Base-by-base conservation (phyloP, 306 rosid genomes). In the Begonia fuchsioides region DNA sequence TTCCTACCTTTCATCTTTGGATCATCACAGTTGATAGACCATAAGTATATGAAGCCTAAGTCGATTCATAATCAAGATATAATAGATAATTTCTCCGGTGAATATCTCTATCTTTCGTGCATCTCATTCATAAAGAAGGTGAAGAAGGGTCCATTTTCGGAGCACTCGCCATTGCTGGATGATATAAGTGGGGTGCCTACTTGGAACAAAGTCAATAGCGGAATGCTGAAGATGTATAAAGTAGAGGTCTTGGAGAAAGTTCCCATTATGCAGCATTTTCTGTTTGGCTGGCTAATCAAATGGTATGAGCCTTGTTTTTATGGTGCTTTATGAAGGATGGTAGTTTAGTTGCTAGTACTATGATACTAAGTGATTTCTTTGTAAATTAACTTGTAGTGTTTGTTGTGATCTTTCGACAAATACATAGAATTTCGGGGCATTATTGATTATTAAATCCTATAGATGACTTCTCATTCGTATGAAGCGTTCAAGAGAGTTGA, bases 251-350 rank as follows among this genome's bases (percentile, higher is more conserved):
- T 92, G 85, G 98, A 76, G 82, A 92, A 92, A 70, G 87, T 92
- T 48, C 98, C 98, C 44, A 92, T 92, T 47, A 92, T 92, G 98
- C 98, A 92, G 74, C 98, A 92, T 73, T 85, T 92, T 50, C 95
- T 85, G 11, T 92, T 82, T 47, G 98, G 95, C 32, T 82, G 81
- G 60, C 87, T 92, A 38, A 82, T 92, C 61, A 69, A 79, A 44
- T 92, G 98, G 96, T 92, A 71, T 16, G 62, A 8, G 2, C 54
- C 38, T 45, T 20, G 11, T 52, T 16, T 15, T 17, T 18, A 52
- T 10, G 35, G 46, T 32, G 13, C 17, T 63, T 32, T 26, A 11
- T 50, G 3, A 53, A 18, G 11, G 10, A 51, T 53, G 13, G 13
- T 32, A 47, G 38, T 26, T 10, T n/a, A 26, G 2, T 26, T 55